Evolutionary conservation across 1,139 yeast species (phyloP), one percentile per base, ranked within the genome.

Genomic region (Meyerozyma carpophila): DNA sequence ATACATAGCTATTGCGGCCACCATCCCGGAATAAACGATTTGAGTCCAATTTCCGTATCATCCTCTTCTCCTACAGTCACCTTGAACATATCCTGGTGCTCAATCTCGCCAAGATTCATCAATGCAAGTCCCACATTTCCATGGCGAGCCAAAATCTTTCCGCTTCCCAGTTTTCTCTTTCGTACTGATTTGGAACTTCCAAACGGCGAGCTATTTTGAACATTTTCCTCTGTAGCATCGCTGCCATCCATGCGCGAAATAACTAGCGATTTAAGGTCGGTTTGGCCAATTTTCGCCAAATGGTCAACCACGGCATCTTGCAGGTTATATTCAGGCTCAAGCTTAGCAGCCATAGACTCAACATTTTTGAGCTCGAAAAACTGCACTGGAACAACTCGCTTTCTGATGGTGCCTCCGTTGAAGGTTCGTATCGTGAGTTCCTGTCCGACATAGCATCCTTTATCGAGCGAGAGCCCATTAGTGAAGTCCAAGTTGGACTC

Each of bases 371-470:
- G 43, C 25, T 55, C 62, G 43, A 62, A 74, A 47, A 89, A 68
- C 47, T 74, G 78, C 1, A 86, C 81, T 0, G 97, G 96, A 38
- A 87, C 78, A 2, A 90, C 69, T 44, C 98, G 70, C 58, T 91
- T 90, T 24, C 96, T 73, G 11, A 91, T 79, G 2, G 83, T 79
- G 2, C 97, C 96, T 39, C 85, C 82, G 48, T 88, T 89, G 58
- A 75, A 83, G 0, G 97, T 86, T 54, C 98, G 75, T 18, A 91
- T 89, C 0, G 98, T 91, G 44, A 93, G 70, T 59, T 93, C 99
- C 62, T 93, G 98, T 0, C 99, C 99, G 18, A 89, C 84, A 55
- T 93, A 93, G 61, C 99, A 93, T 3, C 99, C 99, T 61, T 93
- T 93, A 53, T 90, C 81, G 43, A 84, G 77, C 44, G 93, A 88